A percentile compares a stretch with the other conserved stretches of the same genome.
Evolutionary conservation across 2,329 filamentous ascomycete genomes (phyloP).

Genomic region (Colletotrichum tropicicola): DNA sequence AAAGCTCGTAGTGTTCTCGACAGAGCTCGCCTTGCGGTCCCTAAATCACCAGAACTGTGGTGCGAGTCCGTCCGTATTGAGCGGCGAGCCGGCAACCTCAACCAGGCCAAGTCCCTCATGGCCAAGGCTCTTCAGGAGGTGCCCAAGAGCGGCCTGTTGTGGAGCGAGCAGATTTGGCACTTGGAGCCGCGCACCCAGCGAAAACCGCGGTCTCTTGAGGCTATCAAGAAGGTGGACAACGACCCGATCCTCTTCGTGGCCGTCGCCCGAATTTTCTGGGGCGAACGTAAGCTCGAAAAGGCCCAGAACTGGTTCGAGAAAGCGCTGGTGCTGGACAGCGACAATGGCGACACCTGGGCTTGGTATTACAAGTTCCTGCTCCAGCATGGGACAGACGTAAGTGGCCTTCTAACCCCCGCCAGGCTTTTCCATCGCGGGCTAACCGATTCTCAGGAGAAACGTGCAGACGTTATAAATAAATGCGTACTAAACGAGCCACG

Average conservation of each 20-base stretch:
- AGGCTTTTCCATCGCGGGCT: not conserved
- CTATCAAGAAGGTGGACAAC: conserved; percentile 96
- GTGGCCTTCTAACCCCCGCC: not conserved
- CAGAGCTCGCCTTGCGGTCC: conserved; percentile 85
- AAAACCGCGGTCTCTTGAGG: conserved; percentile 89
- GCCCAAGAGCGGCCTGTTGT: conserved; percentile 85
- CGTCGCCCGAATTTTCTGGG: conserved; percentile 96
- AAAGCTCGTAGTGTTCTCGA: conserved; percentile 96
- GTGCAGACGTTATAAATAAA: conserved; percentile 82
- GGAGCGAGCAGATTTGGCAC: conserved; percentile 95
- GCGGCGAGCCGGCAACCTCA: conserved; percentile 82
- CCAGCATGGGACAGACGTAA: conserved; percentile 84
- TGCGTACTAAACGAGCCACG: conserved; percentile 85
- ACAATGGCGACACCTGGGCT: conserved; percentile 93
- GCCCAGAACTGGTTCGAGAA: conserved; percentile 98
- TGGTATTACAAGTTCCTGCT: conserved; percentile 96
- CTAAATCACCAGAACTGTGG: conserved; percentile 87
- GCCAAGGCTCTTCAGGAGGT: conserved; percentile 92
- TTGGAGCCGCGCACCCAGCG: conserved; percentile 91
- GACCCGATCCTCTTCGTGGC: conserved; percentile 90
- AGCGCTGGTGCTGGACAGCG: conserved; percentile 86
- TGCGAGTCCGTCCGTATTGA: conserved; percentile 95
- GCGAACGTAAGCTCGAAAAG: conserved; percentile 89
- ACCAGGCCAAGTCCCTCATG: conserved; percentile 92
- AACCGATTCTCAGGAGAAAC: conserved; percentile 70